phyloP scores from a whole-genome alignment of 2,329 filamentous ascomycete genomes.

The Fusarium veterinarium region DNA sequence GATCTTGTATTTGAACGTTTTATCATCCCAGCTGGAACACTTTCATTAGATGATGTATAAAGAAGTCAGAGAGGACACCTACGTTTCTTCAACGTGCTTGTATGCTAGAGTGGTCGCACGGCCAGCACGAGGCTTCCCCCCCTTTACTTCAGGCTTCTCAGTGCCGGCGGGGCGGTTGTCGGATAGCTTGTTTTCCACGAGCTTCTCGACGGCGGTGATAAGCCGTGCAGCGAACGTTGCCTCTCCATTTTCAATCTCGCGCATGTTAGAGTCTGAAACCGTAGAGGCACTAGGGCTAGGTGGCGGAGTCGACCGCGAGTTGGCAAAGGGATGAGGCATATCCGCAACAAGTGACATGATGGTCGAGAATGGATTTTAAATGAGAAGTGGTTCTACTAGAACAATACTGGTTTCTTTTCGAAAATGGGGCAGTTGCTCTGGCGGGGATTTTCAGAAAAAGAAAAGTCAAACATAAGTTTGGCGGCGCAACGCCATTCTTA shows the following conservation, averaged over 20 bases:
- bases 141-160: neutral
- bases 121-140: fast-evolving
- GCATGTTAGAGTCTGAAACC: neutral
- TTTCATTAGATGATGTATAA: neutral
- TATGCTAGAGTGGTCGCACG: neutral
- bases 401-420: too few species aligned
- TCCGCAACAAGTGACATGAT: neutral
- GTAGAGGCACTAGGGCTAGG: neutral
- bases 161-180: neutral
- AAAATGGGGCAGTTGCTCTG: too few species aligned
- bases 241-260: neutral
- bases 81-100: neutral
- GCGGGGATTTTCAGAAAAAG: too few species aligned
- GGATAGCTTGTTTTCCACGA: neutral
- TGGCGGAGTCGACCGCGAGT: neutral
- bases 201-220: neutral
- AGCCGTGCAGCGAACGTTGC: fast-evolving
- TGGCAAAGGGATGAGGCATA: neutral
- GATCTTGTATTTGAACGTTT: neutral
- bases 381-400: too few species aligned
- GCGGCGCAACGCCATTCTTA: too few species aligned
- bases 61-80: neutral
- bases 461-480: too few species aligned
- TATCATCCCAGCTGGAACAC: neutral
- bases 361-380: too few species aligned